Conservation (phyloP, 2,329 filamentous ascomycete genomes). For the Fusarium heterosporum region DNA sequence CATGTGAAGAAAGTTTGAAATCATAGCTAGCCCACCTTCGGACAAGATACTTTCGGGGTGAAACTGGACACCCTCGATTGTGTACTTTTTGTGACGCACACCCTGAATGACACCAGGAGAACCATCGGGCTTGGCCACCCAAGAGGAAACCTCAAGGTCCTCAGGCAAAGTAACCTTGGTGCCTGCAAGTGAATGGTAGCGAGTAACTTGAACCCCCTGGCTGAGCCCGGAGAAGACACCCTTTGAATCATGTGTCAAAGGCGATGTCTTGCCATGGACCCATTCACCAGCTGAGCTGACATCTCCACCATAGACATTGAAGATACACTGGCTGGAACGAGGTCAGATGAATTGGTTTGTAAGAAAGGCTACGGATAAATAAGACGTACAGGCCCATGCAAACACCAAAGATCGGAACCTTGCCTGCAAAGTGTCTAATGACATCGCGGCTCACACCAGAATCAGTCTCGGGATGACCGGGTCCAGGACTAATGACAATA, state of each 20-base stretch:
- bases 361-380: neutral
- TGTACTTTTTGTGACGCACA: constrained; percentile 89
- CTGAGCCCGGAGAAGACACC: constrained; percentile 89
- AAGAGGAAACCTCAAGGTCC: constrained; percentile 89
- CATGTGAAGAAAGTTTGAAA: constrained; percentile 90
- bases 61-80: constrained; percentile 97
- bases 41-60: constrained; percentile 98
- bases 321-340: constrained; percentile 85
- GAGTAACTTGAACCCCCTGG: constrained; percentile 86
- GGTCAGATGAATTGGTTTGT: neutral
- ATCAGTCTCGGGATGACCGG: constrained; percentile 90
- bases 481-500: constrained; percentile 93
- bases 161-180: constrained; percentile 88
- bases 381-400: constrained; percentile 93
- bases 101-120: constrained; percentile 94
- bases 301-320: constrained; percentile 89
- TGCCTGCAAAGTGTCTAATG: constrained; percentile 90
- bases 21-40: constrained; percentile 86
- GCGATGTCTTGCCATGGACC: constrained; percentile 95
- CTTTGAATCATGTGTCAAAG: constrained; percentile 86
- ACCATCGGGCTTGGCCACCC: constrained; percentile 81
- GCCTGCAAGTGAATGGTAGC: constrained; percentile 96
- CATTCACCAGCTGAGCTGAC: constrained; percentile 96
- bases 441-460: constrained; percentile 94
- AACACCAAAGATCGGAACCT: constrained; percentile 95